These are phyloP conservation scores for Limonium bicolor DNA, from an alignment of 148 eudicot species.

Conservation along the genomic window DNA sequence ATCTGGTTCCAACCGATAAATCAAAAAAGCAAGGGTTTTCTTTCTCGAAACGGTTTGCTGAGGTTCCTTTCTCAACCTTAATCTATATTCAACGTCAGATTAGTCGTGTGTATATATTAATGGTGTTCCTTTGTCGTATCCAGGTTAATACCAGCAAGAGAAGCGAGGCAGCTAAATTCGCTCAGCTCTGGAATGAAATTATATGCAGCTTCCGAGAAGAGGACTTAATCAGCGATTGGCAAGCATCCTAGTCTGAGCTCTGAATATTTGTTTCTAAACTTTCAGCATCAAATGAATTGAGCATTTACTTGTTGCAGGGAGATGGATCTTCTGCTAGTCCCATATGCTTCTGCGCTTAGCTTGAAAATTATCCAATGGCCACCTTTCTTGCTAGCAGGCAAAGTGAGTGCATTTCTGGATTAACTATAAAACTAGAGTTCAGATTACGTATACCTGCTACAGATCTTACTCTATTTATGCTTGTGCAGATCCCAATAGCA, in stretches of 20 bases:
- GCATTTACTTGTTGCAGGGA: conserved; percentile 56
- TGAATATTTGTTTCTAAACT: conserved; percentile 1
- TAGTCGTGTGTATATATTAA: not conserved
- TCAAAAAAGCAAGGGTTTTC: conserved; percentile 46
- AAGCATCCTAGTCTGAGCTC: conserved; percentile 17
- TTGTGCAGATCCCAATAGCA: conserved; percentile 73
- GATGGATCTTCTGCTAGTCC: conserved; percentile 83
- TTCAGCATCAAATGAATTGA: too few relatives aligned
- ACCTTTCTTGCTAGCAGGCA: conserved; percentile 83
- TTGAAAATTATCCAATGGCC: conserved; percentile 89
- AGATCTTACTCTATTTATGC: too few relatives aligned
- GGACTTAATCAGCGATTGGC: conserved; percentile 68
- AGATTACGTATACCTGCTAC: too few relatives aligned
- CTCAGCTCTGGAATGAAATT: conserved; percentile 77
- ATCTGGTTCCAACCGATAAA: conserved; percentile 58
- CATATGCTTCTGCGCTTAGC: conserved; percentile 79
- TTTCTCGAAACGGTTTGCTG: conserved; percentile 45
- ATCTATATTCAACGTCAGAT: conserved; percentile 1
- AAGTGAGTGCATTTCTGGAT: conserved; percentile 23
- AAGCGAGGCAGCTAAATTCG: conserved; percentile 77
- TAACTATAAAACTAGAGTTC: conserved; percentile 1
- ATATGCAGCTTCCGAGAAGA: conserved; percentile 66
- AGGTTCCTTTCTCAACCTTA: conserved; percentile 26
- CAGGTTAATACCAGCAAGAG: conserved; percentile 53
- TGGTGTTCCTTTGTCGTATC: conserved; percentile 6